These are phyloP conservation scores for Candida wancherniae DNA, from an alignment of 805 yeast genomes.

Conservation along the genomic window DNA sequence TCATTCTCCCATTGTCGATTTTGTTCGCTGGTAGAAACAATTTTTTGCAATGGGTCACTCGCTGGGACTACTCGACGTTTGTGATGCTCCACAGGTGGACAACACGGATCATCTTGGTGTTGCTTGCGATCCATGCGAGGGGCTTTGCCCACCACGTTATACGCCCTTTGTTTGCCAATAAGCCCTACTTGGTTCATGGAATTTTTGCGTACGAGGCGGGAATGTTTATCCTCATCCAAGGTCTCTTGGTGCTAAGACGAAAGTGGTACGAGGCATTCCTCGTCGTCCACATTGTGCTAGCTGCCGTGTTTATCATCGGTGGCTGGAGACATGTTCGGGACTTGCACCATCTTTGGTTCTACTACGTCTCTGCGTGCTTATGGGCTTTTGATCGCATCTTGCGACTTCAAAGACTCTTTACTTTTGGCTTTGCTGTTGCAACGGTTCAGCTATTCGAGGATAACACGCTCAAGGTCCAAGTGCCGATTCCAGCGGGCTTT, in stretches of 20 bases:
- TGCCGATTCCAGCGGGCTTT: constrained; percentile 53
- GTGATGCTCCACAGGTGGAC: constrained; percentile 56
- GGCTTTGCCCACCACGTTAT: constrained; percentile 10
- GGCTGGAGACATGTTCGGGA: constrained; percentile 43
- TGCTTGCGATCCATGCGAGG: constrained; percentile 41
- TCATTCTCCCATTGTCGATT: constrained; percentile 13
- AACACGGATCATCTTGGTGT: constrained; percentile 40
- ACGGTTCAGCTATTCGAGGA: constrained; percentile 37
- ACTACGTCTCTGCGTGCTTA: constrained; percentile 14
- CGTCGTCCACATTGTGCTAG: constrained; percentile 31
- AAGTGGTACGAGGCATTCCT: constrained; percentile 43
- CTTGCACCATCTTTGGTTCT: constrained; percentile 20
- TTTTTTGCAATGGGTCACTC: constrained; percentile 32
- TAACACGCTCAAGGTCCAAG: constrained; percentile 45
- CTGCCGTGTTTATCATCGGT: constrained; percentile 41
- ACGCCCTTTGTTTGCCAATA: constrained; percentile 4
- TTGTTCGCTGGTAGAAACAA: constrained; percentile 19
- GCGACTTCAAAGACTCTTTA: constrained; percentile 49
- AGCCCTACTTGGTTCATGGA: constrained; percentile 28
- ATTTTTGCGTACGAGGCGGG: constrained; percentile 41
- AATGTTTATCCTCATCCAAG: constrained; percentile 41
- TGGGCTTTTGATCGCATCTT: constrained; percentile 35
- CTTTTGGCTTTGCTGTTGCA: constrained; percentile 59
- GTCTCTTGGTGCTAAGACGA: constrained; percentile 41
- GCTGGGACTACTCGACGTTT: constrained; percentile 45